Evolutionary conservation across 2,329 filamentous ascomycete genomes (phyloP).

Genomic region (Purpureocillium lavendulum): DNA sequence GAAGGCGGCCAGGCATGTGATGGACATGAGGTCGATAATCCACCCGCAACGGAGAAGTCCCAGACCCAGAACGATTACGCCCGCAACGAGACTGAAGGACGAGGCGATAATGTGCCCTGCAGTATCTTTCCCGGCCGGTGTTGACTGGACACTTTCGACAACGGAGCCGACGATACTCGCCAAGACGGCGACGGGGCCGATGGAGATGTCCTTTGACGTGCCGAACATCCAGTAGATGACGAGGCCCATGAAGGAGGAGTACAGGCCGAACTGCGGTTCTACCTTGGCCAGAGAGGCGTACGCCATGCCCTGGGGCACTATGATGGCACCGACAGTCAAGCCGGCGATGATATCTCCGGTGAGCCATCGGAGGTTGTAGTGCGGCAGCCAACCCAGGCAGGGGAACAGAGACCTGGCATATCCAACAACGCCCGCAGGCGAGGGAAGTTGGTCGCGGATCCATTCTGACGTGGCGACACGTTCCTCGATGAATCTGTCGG

Average conservation of each 20-base stretch:
- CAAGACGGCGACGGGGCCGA: constrained; percentile 92
- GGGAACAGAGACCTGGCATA: constrained; percentile 76
- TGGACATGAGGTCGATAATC: constrained; percentile 87
- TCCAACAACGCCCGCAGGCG: constrained; percentile 36
- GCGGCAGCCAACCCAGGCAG: constrained; percentile 78
- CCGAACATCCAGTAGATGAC: constrained; percentile 96
- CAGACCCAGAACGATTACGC: constrained; percentile 67
- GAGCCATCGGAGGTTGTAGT: constrained; percentile 88
- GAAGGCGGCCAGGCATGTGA: constrained; percentile 85
- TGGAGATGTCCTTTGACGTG: constrained; percentile 97
- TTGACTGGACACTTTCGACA: constrained; percentile 52
- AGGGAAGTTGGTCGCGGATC: constrained; percentile 57
- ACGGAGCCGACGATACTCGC: constrained; percentile 84
- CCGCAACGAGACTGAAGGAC: constrained; percentile 68
- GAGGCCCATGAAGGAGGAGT: constrained; percentile 90
- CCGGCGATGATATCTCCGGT: constrained; percentile 80
- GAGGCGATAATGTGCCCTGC: constrained; percentile 64
- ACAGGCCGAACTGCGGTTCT: constrained; percentile 71
- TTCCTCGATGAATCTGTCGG: constrained; percentile 74
- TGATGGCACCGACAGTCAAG: constrained; percentile 51
- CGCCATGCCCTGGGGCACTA: constrained; percentile 96
- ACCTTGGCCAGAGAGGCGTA: constrained; percentile 80
- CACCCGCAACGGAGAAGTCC: constrained; percentile 76
- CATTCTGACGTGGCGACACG: constrained; percentile 71
- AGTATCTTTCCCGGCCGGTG: constrained; percentile 42